Percentiles rank a stretch among this genome's conserved stretches.
phyloP scores from a whole-genome alignment of 768 basidiomycete species.

The Trametes sanguinea region DNA sequence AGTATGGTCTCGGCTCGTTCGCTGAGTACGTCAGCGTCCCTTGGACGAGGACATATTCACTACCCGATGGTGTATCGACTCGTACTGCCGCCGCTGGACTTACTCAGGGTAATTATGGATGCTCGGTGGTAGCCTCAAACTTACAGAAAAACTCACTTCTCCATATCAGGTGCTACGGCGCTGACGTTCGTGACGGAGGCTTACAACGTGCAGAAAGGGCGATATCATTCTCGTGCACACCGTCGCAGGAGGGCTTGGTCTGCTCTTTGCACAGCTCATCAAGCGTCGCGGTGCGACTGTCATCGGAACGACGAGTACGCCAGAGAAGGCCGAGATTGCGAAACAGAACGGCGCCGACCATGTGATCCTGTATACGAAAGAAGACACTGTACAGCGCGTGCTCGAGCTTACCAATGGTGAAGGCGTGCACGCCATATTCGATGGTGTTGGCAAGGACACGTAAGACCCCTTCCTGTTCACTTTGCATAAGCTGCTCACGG shows the following conservation, averaged over 20 bases:
- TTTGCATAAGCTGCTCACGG: background rate
- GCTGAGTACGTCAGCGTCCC: constrained; percentile 73
- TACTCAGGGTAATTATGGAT: constrained; percentile 45
- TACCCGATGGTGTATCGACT: constrained; percentile 62
- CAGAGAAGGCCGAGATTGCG: constrained; percentile 79
- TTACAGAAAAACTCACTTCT: background rate
- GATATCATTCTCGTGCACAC: constrained; percentile 86
- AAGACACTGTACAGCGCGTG: constrained; percentile 73
- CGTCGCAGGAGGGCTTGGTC: constrained; percentile 84
- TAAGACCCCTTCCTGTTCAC: constrained; percentile 40
- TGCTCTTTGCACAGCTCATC: constrained; percentile 65
- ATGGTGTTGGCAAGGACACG: constrained; percentile 96
- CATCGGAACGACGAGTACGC: constrained; percentile 89
- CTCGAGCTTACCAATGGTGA: constrained; percentile 74
- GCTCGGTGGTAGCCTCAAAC: background rate
- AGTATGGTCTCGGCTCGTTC: constrained; percentile 44
- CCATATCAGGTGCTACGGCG: constrained; percentile 60
- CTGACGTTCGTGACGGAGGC: constrained; percentile 80
- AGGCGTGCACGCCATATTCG: constrained; percentile 84
- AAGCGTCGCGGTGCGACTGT: constrained; percentile 78
- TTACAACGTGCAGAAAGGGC: constrained; percentile 75
- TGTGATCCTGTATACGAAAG: constrained; percentile 76
- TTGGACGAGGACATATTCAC: constrained; percentile 56
- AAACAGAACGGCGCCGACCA: constrained; percentile 79
- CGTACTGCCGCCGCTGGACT: constrained; percentile 61